These are phyloP conservation scores for Erysiphe pulchra DNA, from an alignment of 2,329 filamentous ascomycete species.

Conservation along the genomic window DNA sequence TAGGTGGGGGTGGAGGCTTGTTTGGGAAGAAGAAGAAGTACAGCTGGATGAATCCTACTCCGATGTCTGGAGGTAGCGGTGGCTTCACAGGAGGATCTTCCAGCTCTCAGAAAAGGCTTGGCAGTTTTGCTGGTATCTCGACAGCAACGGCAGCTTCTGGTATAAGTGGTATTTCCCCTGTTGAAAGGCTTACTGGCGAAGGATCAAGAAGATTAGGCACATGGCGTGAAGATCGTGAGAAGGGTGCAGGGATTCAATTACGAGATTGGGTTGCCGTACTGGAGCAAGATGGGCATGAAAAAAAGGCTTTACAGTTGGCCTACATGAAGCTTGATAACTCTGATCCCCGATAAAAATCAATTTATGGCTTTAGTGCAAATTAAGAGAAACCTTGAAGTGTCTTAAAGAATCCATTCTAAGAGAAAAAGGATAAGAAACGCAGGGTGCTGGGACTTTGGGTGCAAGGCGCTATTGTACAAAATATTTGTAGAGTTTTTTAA, in stretches of 20 bases:
- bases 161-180: slow-evolving; percentile 15
- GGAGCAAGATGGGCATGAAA: slow-evolving; percentile 50
- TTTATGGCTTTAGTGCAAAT: too few species aligned
- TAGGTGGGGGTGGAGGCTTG: slow-evolving; percentile 33
- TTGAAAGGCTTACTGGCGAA: slow-evolving; percentile 23
- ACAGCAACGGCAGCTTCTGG: slow-evolving; percentile 14
- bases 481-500: too few species aligned
- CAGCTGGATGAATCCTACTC: slow-evolving; percentile 39
- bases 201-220: slow-evolving; percentile 40
- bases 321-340: slow-evolving; percentile 10
- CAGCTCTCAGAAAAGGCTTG: background rate
- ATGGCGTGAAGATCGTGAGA: slow-evolving; percentile 54
- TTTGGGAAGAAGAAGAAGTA: slow-evolving; percentile 44
- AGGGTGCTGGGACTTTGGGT: too few species aligned
- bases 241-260: slow-evolving; percentile 57
- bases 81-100: slow-evolving; percentile 11
- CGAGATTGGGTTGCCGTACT: slow-evolving; percentile 60
- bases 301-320: slow-evolving; percentile 27
- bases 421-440: too few species aligned
- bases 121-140: slow-evolving; percentile 20
- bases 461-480: too few species aligned
- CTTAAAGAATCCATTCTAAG: too few species aligned
- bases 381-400: too few species aligned
- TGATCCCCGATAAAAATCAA: slow-evolving; percentile 13
- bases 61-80: slow-evolving; percentile 18